Base-by-base conservation (phyloP, 2,329 filamentous ascomycete species). In the Metarhizium sp. region DNA sequence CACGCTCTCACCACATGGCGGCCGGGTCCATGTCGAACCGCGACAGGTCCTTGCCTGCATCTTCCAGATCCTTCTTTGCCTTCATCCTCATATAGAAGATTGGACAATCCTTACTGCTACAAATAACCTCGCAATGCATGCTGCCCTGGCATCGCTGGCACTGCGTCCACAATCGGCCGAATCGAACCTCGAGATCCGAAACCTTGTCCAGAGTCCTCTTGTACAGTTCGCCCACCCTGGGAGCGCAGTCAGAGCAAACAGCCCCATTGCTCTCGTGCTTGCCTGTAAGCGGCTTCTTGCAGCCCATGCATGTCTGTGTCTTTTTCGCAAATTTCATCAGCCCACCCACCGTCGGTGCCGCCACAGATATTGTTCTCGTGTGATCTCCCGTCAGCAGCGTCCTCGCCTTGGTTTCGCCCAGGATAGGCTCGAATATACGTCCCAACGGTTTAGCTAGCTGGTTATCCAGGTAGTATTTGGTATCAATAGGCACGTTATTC, bases 71-170 rank as follows among this genome's bases (percentile, higher is more conserved):
- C 78, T 99, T 99, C 81, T 96, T 95, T 36, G 92, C 92, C 79
- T 99, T 99, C 94, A 99, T 99, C 4, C 94, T 85, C 94, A 99
- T 99, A 71, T 99, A 99, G 72, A 99, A 99, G 66, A 99, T 99
- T 1, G 94, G 94, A 68, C 94, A 99, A 75, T 99, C 94, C 70
- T 91, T 88, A 69, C 87, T 92, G 59, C 87, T 92, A 76, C 94
- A 99, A 63, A 99, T 97, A 54, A 99, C 95, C 71, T 99, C 94
- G 70, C 90, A 94, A 74, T 99, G 94, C 81, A 99, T 88, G 75
- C 91, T 96, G 54, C 92, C 94, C 75, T 99, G 94, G 70, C 94
- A 99, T 46, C 94, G 80, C 75, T 99, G 94, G 69, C 94, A 99
- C 72, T 99, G 94, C 51, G 94, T 99, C 94, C 94, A 99, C 52